These are phyloP conservation scores for Colletotrichum liaoningense DNA, from an alignment of 2,329 filamentous ascomycete species.

Conservation along the genomic window DNA sequence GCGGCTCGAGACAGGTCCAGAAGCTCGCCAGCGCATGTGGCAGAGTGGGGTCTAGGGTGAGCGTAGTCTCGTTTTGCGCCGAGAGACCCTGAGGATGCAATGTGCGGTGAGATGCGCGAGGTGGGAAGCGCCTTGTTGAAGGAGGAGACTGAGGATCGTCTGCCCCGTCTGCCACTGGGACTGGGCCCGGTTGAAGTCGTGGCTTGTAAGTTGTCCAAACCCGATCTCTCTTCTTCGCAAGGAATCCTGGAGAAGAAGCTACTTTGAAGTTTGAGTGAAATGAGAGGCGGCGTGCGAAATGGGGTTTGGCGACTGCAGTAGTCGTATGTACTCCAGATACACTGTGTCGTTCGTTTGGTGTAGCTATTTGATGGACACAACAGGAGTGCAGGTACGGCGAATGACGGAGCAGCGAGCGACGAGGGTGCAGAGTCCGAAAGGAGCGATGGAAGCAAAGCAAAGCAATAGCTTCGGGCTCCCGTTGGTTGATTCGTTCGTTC, in stretches of 20 bases:
- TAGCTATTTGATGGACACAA: constrained; percentile 47
- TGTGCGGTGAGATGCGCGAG: constrained; percentile 33
- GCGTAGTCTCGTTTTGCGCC: constrained; percentile 22
- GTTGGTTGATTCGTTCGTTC: constrained; percentile 30
- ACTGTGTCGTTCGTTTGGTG: constrained; percentile 37
- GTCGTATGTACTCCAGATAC: constrained; percentile 32
- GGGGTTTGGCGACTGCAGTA: constrained; percentile 29
- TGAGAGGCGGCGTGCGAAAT: constrained; percentile 17
- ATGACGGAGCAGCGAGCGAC: constrained; percentile 35
- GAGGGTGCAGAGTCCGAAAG: constrained; percentile 27
- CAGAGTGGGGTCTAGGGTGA: constrained; percentile 27
- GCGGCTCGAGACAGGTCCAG: constrained; percentile 29
- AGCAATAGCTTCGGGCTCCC: constrained; percentile 6
- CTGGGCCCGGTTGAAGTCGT: constrained; percentile 28
- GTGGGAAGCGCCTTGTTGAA: constrained; percentile 26
- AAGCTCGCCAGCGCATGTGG: constrained; percentile 34
- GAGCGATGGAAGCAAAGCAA: constrained; percentile 23
- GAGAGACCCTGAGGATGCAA: constrained; percentile 33
- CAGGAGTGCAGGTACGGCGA: constrained; percentile 51
- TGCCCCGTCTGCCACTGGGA: constrained; percentile 6
- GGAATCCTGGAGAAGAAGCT: constrained; percentile 5
- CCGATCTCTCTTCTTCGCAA: constrained; percentile 23
- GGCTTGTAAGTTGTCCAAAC: constrained; percentile 3
- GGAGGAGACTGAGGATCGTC: constrained; percentile 12
- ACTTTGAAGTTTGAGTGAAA: constrained; percentile 1